Evolutionary conservation across 2,329 filamentous ascomycete species (phyloP).

Genomic region (Herpotrichia juniperi): DNA sequence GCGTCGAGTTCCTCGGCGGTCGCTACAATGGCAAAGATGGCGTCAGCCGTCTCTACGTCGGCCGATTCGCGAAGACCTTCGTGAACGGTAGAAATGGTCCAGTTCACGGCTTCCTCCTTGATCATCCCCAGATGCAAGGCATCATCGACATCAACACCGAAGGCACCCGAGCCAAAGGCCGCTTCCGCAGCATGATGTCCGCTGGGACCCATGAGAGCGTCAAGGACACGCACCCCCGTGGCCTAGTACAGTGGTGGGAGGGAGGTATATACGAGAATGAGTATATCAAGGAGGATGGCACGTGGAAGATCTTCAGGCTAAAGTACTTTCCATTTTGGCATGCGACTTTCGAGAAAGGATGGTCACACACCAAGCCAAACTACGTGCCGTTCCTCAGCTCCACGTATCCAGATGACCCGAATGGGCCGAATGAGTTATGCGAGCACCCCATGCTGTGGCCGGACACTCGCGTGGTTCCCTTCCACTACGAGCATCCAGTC

Average conservation of each 20-base stretch:
- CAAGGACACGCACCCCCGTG: constrained; percentile 57
- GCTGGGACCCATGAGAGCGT: constrained; percentile 61
- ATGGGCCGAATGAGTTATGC: constrained; percentile 60
- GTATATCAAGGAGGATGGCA: constrained; percentile 62
- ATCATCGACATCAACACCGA: constrained; percentile 58
- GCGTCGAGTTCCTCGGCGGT: constrained; percentile 62
- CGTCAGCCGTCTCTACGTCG: constrained; percentile 59
- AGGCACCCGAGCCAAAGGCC: constrained; percentile 56
- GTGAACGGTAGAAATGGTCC: constrained; percentile 62
- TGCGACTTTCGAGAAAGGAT: constrained; percentile 58
- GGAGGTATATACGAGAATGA: constrained; percentile 65
- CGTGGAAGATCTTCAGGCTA: constrained; percentile 61
- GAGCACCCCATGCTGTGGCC: constrained; percentile 64
- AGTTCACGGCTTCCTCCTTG: constrained; percentile 61
- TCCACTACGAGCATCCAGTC: constrained; percentile 60
- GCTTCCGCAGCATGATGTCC: constrained; percentile 62
- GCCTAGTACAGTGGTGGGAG: constrained; percentile 64
- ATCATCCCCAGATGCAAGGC: constrained; percentile 64
- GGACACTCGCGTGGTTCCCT: constrained; percentile 60
- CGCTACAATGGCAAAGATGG: constrained; percentile 60
- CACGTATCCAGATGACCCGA: constrained; percentile 57
- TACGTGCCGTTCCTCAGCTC: constrained; percentile 59
- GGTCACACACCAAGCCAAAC: constrained; percentile 60
- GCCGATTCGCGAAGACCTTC: constrained; percentile 58
- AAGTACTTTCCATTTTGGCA: constrained; percentile 66